A percentile compares a stretch with the other conserved stretches of the same genome.
These are phyloP conservation scores for Grosmannia serpens DNA, from an alignment of 2,329 filamentous ascomycete species.

Conservation along the genomic window DNA sequence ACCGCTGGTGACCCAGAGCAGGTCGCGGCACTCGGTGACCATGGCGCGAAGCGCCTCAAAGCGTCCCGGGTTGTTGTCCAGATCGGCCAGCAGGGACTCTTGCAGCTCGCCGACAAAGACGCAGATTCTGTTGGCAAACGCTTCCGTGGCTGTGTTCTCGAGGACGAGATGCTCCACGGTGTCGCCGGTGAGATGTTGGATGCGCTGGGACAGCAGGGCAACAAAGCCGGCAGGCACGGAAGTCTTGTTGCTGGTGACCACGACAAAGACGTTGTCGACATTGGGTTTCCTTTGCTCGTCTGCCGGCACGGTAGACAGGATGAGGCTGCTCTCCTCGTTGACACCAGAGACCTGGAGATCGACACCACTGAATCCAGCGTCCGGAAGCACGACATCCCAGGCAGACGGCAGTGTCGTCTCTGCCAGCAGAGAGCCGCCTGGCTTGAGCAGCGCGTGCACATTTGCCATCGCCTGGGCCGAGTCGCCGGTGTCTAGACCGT, in stretches of 20 bases:
- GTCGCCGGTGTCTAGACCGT: constrained; percentile 18
- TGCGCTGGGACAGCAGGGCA: not conserved
- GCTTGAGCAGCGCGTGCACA: constrained; percentile 15
- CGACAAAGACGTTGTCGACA: not conserved
- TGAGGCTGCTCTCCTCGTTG: not conserved
- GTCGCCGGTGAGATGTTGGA: not conserved
- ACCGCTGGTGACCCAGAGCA: constrained; percentile 6
- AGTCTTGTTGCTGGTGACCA: not conserved
- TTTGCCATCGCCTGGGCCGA: constrained; percentile 11
- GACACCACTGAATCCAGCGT: constrained; percentile 11
- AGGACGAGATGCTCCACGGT: not conserved
- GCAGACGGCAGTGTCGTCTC: constrained; percentile 1
- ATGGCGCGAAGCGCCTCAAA: not conserved
- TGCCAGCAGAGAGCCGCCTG: constrained; percentile 19
- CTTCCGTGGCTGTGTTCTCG: not conserved
- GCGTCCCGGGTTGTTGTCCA: not conserved
- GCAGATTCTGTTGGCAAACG: not conserved
- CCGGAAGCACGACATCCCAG: not conserved
- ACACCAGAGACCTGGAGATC: constrained; percentile 5
- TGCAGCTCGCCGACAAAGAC: not conserved
- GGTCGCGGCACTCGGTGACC: not conserved
- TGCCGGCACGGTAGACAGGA: not conserved
- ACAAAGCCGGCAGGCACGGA: not conserved
- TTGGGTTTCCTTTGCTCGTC: no score
- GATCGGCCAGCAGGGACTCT: not conserved